phyloP scores from a whole-genome alignment of 176 grass and related monocot genomes.

The Zea mays region DNA sequence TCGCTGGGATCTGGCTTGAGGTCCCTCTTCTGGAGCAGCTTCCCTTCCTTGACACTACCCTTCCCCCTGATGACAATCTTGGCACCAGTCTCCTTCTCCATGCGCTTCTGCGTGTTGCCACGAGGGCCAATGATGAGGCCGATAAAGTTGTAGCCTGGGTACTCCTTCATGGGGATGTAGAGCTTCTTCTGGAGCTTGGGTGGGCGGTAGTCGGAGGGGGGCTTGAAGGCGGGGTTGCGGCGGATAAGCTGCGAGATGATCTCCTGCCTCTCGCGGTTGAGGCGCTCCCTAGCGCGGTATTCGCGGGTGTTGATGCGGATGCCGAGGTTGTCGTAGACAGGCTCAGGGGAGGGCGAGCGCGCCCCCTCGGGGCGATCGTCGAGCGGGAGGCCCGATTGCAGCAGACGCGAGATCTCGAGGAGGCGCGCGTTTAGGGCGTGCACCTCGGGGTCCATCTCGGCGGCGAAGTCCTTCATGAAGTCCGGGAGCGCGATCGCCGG shows the following conservation, averaged over 20 bases:
- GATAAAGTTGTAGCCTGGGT: slow-evolving; percentile 91
- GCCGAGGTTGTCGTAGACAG: slow-evolving; percentile 89
- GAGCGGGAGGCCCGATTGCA: slow-evolving; percentile 65
- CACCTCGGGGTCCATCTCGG: slow-evolving; percentile 89
- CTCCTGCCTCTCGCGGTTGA: slow-evolving; percentile 87
- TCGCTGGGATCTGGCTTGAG: slow-evolving; percentile 83
- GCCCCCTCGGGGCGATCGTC: slow-evolving; percentile 82
- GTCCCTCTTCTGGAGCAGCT: slow-evolving; percentile 90
- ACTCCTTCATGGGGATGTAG: slow-evolving; percentile 98
- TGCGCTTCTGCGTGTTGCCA: slow-evolving; percentile 93
- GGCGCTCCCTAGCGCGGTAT: slow-evolving; percentile 72
- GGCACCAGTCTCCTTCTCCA: slow-evolving; percentile 97
- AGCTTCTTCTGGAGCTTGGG: slow-evolving; percentile 97
- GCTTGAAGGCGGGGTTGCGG: slow-evolving; percentile 89
- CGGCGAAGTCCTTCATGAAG: slow-evolving; percentile 97
- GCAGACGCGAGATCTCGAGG: slow-evolving; percentile 75
- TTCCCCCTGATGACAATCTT: slow-evolving; percentile 98
- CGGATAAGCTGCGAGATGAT: slow-evolving; percentile 98
- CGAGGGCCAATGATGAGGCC: slow-evolving; percentile 85
- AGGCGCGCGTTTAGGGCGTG: slow-evolving; percentile 81
- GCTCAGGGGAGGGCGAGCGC: slow-evolving; percentile 78
- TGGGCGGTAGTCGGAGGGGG: slow-evolving; percentile 80
- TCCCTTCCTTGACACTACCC: slow-evolving; percentile 93
- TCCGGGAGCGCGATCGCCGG: slow-evolving; percentile 71
- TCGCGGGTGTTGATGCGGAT: slow-evolving; percentile 93